Percentiles rank a stretch among this genome's conserved stretches.
phyloP scores from a whole-genome alignment of 1,284 basidiomycete genomes.

The Apiotrichum gamsii region DNA sequence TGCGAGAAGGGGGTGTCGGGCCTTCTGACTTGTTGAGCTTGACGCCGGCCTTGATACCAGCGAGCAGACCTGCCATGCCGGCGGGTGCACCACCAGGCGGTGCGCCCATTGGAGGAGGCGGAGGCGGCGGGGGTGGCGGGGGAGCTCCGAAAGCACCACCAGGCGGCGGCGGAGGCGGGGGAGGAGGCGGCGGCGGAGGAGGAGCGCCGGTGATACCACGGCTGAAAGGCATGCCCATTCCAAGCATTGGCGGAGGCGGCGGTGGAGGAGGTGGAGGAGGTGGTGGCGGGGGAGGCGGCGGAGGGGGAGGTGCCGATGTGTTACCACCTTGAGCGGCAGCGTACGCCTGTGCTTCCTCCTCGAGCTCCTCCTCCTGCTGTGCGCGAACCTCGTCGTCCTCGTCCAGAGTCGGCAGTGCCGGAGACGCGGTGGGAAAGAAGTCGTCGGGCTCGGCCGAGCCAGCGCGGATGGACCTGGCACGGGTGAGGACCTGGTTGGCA shows the following conservation, averaged over 20 bases:
- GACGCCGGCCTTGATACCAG: conserved; percentile 42
- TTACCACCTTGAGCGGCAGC: too few relatives aligned
- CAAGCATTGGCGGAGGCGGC: conserved; percentile 21
- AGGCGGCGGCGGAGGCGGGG: conserved; percentile 24
- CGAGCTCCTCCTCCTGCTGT: conserved; percentile 9
- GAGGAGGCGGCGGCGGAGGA: conserved; percentile 15
- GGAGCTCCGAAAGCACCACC: conserved; percentile 2
- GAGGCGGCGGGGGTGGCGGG: conserved; percentile 31
- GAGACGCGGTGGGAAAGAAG: conserved; percentile 9
- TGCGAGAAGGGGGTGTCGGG: background rate
- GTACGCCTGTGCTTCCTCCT: background rate
- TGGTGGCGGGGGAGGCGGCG: conserved; percentile 2
- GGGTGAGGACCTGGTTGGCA: conserved; percentile 15
- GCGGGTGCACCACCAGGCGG: conserved; percentile 1
- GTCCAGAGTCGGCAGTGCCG: conserved; percentile 44
- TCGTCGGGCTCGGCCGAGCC: conserved; percentile 14
- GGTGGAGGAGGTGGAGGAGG: conserved; percentile 13
- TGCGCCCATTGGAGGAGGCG: conserved; percentile 41
- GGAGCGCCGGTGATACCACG: conserved; percentile 24
- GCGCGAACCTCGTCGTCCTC: conserved; percentile 40
- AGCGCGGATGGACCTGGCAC: conserved; percentile 11
- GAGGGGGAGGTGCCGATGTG: conserved; percentile 1
- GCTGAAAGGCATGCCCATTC: conserved; percentile 31
- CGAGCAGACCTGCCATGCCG: conserved; percentile 40
- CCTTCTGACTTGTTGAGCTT: conserved; percentile 27